Evolutionary conservation across 2,329 filamentous ascomycete species (phyloP), one percentile per base, ranked within the genome.

Genomic region (Beauveria pseudobassiana): DNA sequence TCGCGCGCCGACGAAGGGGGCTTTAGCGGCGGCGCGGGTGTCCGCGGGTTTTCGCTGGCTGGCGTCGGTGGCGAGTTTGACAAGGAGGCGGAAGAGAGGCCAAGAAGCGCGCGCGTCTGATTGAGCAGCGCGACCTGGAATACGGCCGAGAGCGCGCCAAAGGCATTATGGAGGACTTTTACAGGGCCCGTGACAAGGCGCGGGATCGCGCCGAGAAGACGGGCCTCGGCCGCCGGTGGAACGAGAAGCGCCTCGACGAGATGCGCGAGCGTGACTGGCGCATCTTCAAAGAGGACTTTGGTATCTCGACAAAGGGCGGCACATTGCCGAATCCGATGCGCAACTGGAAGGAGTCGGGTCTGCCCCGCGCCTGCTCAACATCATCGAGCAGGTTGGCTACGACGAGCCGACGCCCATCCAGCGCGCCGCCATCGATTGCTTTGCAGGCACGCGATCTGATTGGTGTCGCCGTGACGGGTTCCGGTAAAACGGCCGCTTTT

Each of bases 271-370:
- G 95, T 73, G 95, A 99, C 75, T 99, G 95, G 95, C 90, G 95
- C 72, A 98, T 99, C 69, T 97, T 99, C 86, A 99, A 98, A 77
- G 95, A 98, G 74, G 93, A 99, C 75, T 98, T 96, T 78, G 96
- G 95, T 68, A 99, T 99, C 72, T 83, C 88, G 46, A 97, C 92
- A 9, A 98, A 96, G 74, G 95, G 95, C 62, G 93, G 93, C 49
- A 82, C 83, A 28, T 91, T 98, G 61, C 95, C 95, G 1, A 93
- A 98, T 69, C 95, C 95, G 0, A 98, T 99, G 93, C 91, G 95
- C 55, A 91, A 82, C 67, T 99, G 95, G 95, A 72, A 83, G 52
- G 95, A 99, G 74, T 96, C 93, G 3, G 82, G 82, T 6, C 80
- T 99, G 45, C 93, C 95, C 82, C 84, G 63, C 82, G 86, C 1